Evolutionary conservation across 306 rosid genomes (phyloP).

Genomic region (Cicer chorassanicum): DNA sequence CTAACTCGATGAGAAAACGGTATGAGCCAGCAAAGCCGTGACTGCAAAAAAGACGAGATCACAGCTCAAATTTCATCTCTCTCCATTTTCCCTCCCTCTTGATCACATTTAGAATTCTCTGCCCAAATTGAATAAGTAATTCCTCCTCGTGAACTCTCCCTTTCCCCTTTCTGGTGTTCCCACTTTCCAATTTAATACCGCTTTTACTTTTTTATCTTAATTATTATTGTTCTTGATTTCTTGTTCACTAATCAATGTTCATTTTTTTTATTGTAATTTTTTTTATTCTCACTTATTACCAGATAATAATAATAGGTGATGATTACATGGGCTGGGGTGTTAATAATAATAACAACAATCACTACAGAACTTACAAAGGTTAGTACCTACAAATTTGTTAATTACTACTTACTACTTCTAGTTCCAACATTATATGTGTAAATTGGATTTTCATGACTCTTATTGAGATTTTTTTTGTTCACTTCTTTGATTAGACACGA

Average conservation of each 20-base stretch:
- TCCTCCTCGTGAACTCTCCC: conserved; percentile 25
- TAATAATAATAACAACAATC: conserved; percentile 52
- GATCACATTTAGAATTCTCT: conserved; percentile 33
- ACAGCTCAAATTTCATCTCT: conserved; percentile 46
- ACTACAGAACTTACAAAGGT: conserved; percentile 76
- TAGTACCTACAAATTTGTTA: neutral
- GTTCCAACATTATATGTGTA: neutral
- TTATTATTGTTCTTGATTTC: too few relatives aligned
- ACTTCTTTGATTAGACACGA: conserved; percentile 52
- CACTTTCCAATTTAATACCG: conserved; percentile 24
- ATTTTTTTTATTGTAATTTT: neutral
- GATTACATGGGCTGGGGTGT: conserved; percentile 79
- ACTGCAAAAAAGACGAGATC: conserved; percentile 30
- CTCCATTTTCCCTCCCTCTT: conserved; percentile 35
- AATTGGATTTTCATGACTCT: conserved; percentile 30
- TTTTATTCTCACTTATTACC: conserved; percentile 38
- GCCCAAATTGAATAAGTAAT: conserved; percentile 28
- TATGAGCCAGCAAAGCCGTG: conserved; percentile 44
- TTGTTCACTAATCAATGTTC: neutral
- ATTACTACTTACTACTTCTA: neutral
- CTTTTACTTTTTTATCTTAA: neutral
- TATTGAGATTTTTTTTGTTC: conserved; percentile 6
- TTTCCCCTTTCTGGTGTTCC: conserved; percentile 31
- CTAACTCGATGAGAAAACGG: neutral
- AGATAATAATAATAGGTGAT: conserved; percentile 55